Conservation (phyloP, 352 stramenopile species). For the Globisporangium rhizosaccharum region DNA sequence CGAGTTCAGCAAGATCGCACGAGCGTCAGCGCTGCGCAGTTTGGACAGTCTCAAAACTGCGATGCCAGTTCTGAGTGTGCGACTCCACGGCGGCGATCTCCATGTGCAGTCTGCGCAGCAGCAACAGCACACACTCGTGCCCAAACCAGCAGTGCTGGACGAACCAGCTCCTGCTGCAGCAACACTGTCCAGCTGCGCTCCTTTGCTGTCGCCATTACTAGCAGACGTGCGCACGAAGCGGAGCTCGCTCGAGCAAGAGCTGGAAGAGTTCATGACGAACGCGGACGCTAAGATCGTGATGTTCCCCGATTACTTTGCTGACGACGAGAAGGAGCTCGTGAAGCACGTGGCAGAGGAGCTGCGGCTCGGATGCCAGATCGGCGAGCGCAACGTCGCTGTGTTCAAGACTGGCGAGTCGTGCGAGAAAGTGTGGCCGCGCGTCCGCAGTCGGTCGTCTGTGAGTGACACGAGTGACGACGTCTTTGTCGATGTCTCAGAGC, state of each 20-base stretch:
- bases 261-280: conserved; percentile 47
- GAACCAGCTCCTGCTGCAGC: background rate
- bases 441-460: conserved; percentile 4
- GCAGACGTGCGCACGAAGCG: conserved; percentile 15
- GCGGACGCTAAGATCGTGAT: conserved; percentile 44
- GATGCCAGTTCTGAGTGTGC: conserved; percentile 6
- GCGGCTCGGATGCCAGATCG: conserved; percentile 53
- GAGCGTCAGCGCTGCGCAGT: conserved; percentile 1
- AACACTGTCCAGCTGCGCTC: background rate
- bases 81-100: conserved; percentile 7
- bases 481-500: conserved; percentile 60
- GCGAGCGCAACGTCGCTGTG: conserved; percentile 51
- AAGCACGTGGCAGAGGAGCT: conserved; percentile 46
- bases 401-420: conserved; percentile 40
- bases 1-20: conserved; percentile 3
- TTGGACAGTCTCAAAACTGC: background rate
- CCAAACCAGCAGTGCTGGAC: background rate
- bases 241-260: conserved; percentile 48
- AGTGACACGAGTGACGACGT: conserved; percentile 34
- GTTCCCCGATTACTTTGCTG: conserved; percentile 64
- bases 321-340: conserved; percentile 48
- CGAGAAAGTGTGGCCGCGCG: conserved; percentile 9
- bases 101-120: conserved; percentile 5
- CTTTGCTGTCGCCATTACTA: background rate
- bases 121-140: background rate